Evolutionary conservation across 2,329 filamentous ascomycete species (phyloP), one percentile per base, ranked within the genome.

Genomic region (Annulohypoxylon truncatum): DNA sequence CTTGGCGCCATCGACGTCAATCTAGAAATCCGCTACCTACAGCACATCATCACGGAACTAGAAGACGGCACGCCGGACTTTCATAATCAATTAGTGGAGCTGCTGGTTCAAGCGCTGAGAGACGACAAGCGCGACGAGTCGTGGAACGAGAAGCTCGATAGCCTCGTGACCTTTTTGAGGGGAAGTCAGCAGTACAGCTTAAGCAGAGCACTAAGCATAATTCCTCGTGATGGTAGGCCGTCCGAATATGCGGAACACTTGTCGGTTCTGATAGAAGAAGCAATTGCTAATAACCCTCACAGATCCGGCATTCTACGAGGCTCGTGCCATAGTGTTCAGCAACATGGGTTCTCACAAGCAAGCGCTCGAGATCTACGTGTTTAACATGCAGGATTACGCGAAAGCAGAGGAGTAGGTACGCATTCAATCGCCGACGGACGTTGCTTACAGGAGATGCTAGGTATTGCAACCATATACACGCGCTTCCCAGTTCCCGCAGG

Each of bases 321-420:
- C 93, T 1, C 90, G 95, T 66, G 96, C 96, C 5, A 90, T 98
- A 46, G 90, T 98, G 18, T 87, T 98, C 38, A 94, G 93, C 79
- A 96, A 96, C 72, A 97, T 98, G 92, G 93, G 93, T 5, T 91
- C 95, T 73, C 94, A 99, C 80, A 94, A 93, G 76, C 94, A 98
- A 79, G 96, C 96, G 0, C 82, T 99, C n/a, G 92, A 96, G 76
- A 97, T 99, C 55, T 99, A 97, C 77, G 95, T 98, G 26, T 99
- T 97, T 81, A 96, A 95, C 78, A 87, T 99, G 78, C 83, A 92
- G 71, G 91, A 97, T 77, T 95, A 92, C 68, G 83, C 82, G 10
- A 98, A 97, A 79, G 96, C 96, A 29, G 96, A 99, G 85, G 93
- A 97, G 90, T 97, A 82, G 67, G 89, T 83, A 33, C 40, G 26